Percentiles rank a stretch among this genome's conserved stretches.
Evolutionary conservation across 2,329 filamentous ascomycete species (phyloP).

Genomic region (Hypocrella siamensis): DNA sequence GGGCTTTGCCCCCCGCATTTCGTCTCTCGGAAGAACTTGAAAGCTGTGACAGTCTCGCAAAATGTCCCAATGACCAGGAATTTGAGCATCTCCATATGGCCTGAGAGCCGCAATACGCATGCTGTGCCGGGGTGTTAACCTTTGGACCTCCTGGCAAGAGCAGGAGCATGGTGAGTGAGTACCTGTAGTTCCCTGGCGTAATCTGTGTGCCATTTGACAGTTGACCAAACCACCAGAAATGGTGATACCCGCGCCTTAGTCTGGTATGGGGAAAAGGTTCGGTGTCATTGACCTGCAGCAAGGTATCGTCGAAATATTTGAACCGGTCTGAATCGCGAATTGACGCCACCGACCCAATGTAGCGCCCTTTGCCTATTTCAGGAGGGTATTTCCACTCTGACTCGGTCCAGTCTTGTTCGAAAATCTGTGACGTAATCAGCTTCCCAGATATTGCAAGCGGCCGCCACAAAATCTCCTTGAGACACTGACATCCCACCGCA

Average conservation of each 20-base stretch:
- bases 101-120: slow-evolving; percentile 25
- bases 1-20: slow-evolving; percentile 10
- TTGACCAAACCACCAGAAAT: slow-evolving; percentile 26
- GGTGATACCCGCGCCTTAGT: slow-evolving; percentile 15
- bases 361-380: slow-evolving; percentile 19
- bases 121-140: too few species aligned
- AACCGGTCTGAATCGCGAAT: slow-evolving; percentile 3
- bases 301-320: slow-evolving; percentile 1
- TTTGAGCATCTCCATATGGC: slow-evolving; percentile 23
- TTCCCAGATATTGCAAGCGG: not conserved
- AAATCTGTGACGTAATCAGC: slow-evolving; percentile 15
- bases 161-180: not conserved
- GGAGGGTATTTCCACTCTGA: slow-evolving; percentile 26
- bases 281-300: slow-evolving; percentile 18
- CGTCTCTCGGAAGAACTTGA: slow-evolving; percentile 17
- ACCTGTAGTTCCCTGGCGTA: slow-evolving; percentile 24
- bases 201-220: slow-evolving; percentile 25
- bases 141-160: too few species aligned
- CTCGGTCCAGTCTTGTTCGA: slow-evolving; percentile 21
- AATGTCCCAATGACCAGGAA: slow-evolving; percentile 26
- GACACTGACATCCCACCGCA: slow-evolving; percentile 19
- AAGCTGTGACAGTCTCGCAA: slow-evolving; percentile 15
- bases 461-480: not conserved
- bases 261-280: slow-evolving; percentile 20
- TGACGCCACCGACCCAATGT: slow-evolving; percentile 25